phyloP scores from a whole-genome alignment of 179 eudicot species.

The Vitellaria paradoxa region DNA sequence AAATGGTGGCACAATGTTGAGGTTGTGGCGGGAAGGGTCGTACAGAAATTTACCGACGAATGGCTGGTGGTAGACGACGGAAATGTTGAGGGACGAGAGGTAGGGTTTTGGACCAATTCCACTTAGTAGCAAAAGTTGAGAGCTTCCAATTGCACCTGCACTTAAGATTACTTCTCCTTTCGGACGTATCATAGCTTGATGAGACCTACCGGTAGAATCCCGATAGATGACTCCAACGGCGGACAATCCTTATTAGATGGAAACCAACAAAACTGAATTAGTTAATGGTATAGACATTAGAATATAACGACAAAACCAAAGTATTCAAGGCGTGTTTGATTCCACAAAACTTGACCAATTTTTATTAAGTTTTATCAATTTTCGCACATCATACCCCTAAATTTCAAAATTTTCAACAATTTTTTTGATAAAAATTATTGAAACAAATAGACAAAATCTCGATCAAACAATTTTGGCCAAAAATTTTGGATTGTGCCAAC shows the following conservation, averaged over 20 bases:
- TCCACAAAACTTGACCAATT: too few relatives aligned
- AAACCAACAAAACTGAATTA: neutral
- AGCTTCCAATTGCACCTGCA: constrained; percentile 63
- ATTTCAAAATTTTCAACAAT: too few relatives aligned
- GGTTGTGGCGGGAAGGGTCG: constrained; percentile 47
- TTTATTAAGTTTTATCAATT: too few relatives aligned
- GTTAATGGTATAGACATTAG: neutral
- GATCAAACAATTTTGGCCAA: too few relatives aligned
- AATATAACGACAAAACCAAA: too few relatives aligned
- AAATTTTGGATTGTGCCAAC: too few relatives aligned
- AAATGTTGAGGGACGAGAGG: constrained; percentile 55
- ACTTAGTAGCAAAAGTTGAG: constrained; percentile 56
- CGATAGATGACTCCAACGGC: constrained; percentile 55
- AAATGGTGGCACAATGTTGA: constrained; percentile 43
- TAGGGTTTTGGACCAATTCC: constrained; percentile 54
- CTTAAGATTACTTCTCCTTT: constrained; percentile 54
- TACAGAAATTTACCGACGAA: constrained; percentile 49
- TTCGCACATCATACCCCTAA: too few relatives aligned
- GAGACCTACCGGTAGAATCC: constrained; percentile 40
- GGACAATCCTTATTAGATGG: constrained; percentile 5
- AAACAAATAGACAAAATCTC: too few relatives aligned
- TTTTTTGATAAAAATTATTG: too few relatives aligned
- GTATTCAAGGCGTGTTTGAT: too few relatives aligned
- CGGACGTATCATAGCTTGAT: constrained; percentile 35
- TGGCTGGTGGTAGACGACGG: constrained; percentile 47